Base-by-base conservation (phyloP, 2,329 filamentous ascomycete genomes). In the Pseudocercospora fuligena region DNA sequence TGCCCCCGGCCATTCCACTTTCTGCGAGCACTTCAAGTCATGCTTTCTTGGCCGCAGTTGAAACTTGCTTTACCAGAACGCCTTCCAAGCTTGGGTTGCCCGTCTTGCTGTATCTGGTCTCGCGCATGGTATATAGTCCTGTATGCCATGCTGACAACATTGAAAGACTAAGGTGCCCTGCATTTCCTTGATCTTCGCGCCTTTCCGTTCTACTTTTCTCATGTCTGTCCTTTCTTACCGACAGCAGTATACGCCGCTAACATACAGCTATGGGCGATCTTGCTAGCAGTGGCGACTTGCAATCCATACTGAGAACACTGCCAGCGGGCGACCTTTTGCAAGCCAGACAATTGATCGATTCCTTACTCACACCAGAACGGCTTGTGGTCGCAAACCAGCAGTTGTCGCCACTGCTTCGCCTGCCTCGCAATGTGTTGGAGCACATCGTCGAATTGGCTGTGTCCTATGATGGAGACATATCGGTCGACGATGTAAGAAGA, bases 71-170 rank as follows among this genome's bases (percentile, higher is more conserved):
- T 54, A 36, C 36, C 31, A 54, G 53, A 47, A 49, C 49, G 58
- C 47, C 58, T 60, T 57, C 47, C 60, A 56, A 56, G 60, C 60
- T 63, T 63, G 51, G 27, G 25, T 46, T 53, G n/a, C 60, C 40
- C 58, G 59, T 33, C 56, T 65, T 57, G 59, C 63, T 60, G 53
- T 12, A 59, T 54, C 51, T 49, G 64, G 59, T 65, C 23, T 59
- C 63, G 63, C 63, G 58, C 63, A 65, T 56, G 49, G 31, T 59
- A 47, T 60, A 57, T 47, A 51, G 59, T 47, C 54, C 51, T 66
- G 64, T 66, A 60, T 62, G 64, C 64, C 61, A 62, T 60, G 64
- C 64, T 59, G 56, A 62, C 60, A 66, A 46, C 64, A 66, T 63
- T 54, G 53, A 46, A 56, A 56, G 51, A 59, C 53, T 66, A 31